These are phyloP conservation scores for Fusarium sp. DNA, from an alignment of 2,329 filamentous ascomycete species.

Conservation along the genomic window DNA sequence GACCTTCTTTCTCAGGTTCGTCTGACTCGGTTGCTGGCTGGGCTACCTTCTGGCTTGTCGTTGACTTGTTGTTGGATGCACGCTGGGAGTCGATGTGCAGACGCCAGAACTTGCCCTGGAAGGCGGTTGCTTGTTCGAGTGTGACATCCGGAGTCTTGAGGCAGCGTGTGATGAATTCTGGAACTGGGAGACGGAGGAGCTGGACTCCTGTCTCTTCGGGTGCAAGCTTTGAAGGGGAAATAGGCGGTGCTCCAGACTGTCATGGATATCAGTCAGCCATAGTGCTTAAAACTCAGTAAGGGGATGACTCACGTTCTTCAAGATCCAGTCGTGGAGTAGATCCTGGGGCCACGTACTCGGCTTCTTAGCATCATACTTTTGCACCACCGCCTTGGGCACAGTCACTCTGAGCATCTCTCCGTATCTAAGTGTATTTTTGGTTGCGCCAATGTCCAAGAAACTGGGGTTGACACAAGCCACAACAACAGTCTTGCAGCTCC, in stretches of 20 bases:
- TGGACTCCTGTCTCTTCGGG: slow-evolving; percentile 58
- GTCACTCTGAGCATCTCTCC: slow-evolving; percentile 61
- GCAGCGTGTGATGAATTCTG: slow-evolving; percentile 58
- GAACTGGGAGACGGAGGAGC: slow-evolving; percentile 55
- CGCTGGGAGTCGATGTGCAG: slow-evolving; percentile 57
- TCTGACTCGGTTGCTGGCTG: neutral
- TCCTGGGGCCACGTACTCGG: slow-evolving; percentile 57
- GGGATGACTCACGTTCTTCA: slow-evolving; percentile 53
- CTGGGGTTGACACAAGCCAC: slow-evolving; percentile 63
- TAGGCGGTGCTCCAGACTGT: slow-evolving; percentile 56
- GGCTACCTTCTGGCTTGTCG: neutral
- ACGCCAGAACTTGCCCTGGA: slow-evolving; percentile 58
- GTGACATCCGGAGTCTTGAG: slow-evolving; percentile 54
- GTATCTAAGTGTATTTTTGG: slow-evolving; percentile 63
- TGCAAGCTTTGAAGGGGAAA: slow-evolving; percentile 53
- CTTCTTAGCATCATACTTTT: slow-evolving; percentile 43
- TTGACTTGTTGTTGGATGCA: slow-evolving; percentile 12
- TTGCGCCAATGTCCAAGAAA: slow-evolving; percentile 57
- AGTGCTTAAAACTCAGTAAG: neutral
- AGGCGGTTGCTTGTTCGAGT: slow-evolving; percentile 56
- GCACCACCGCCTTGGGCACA: slow-evolving; percentile 47
- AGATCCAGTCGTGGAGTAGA: slow-evolving; percentile 56
- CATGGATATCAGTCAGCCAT: neutral
- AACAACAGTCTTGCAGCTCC: slow-evolving; percentile 58
- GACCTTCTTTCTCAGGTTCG: slow-evolving; percentile 2